Percentiles rank a stretch among this genome's conserved stretches.
These are phyloP conservation scores for Oryza longistaminata DNA, from an alignment of 176 grass and related monocot genomes.

Conservation along the genomic window DNA sequence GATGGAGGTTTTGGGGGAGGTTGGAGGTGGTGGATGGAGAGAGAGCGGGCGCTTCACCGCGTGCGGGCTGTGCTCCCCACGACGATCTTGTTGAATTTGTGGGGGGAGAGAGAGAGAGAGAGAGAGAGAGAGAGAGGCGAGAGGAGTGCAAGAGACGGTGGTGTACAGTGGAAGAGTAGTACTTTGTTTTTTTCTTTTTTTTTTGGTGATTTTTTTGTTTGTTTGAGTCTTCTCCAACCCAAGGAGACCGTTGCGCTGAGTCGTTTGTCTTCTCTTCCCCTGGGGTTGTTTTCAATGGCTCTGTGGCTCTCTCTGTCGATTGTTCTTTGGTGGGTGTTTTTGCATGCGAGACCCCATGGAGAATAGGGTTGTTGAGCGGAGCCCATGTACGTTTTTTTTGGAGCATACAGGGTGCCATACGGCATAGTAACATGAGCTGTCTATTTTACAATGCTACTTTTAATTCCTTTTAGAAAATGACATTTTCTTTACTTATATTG, in stretches of 20 bases:
- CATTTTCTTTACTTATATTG: not conserved
- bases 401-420: too few species aligned
- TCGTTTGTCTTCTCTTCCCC: slow-evolving; percentile 1
- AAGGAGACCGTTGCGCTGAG: slow-evolving; percentile 40
- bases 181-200: not conserved
- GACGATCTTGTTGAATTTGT: slow-evolving; percentile 43
- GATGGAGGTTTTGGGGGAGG: not conserved
- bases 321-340: slow-evolving; percentile 9
- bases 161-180: not conserved
- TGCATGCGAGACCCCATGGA: not conserved
- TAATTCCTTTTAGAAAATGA: too few species aligned
- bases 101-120: not conserved
- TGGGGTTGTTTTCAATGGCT: slow-evolving; percentile 29
- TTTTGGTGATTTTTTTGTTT: not conserved
- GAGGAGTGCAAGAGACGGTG: slow-evolving; percentile 39
- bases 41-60: too few species aligned
- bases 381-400: not conserved
- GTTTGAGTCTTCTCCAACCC: not conserved
- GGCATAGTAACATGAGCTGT: not conserved
- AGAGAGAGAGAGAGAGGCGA: not conserved
- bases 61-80: not conserved
- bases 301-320: not conserved
- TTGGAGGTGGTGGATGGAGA: not conserved
- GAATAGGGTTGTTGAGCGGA: not conserved
- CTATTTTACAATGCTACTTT: not conserved